A percentile compares a stretch with the other conserved stretches of the same genome.
Conservation (phyloP, 1,139 yeast species). For the Blastobotrys petasosporus region DNA sequence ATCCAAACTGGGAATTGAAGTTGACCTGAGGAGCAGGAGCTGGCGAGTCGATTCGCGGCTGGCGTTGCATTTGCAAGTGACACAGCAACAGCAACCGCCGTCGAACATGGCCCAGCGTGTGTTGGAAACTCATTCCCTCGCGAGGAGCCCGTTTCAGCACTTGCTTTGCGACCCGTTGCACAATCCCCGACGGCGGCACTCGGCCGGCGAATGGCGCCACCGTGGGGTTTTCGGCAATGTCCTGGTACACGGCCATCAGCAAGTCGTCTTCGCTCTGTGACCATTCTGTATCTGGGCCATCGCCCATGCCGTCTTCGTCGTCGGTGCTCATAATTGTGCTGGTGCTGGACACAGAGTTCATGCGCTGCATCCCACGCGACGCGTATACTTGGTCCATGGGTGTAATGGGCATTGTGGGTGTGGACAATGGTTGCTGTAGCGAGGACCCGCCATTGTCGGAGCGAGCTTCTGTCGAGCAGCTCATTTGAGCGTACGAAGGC, state of each 20-base stretch:
- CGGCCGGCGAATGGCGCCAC: slow-evolving; percentile 35
- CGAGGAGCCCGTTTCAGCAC: slow-evolving; percentile 27
- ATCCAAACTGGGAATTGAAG: background rate
- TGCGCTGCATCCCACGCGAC: slow-evolving; percentile 1
- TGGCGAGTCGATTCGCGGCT: background rate
- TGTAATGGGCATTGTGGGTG: slow-evolving; percentile 2
- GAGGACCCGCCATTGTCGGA: too few relatives aligned
- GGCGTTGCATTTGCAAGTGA: background rate
- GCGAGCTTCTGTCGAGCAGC: too few relatives aligned
- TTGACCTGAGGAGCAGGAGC: background rate
- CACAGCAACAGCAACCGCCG: slow-evolving; percentile 29
- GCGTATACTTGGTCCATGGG: slow-evolving; percentile 5
- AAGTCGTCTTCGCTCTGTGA: slow-evolving; percentile 29
- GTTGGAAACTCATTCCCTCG: slow-evolving; percentile 30
- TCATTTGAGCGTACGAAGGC: too few relatives aligned
- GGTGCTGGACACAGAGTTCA: slow-evolving; percentile 3
- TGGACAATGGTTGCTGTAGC: background rate
- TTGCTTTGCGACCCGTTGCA: slow-evolving; percentile 33
- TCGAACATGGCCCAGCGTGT: slow-evolving; percentile 29
- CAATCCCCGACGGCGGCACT: slow-evolving; percentile 35
- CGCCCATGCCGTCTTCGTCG: slow-evolving; percentile 5
- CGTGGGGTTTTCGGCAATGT: slow-evolving; percentile 28
- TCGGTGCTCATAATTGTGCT: slow-evolving; percentile 1
- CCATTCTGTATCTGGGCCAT: slow-evolving; percentile 21
- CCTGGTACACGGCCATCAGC: slow-evolving; percentile 26